Base-by-base conservation (phyloP, 371 early-diverging fungal genomes). In the Saksenaea vasiformis region DNA sequence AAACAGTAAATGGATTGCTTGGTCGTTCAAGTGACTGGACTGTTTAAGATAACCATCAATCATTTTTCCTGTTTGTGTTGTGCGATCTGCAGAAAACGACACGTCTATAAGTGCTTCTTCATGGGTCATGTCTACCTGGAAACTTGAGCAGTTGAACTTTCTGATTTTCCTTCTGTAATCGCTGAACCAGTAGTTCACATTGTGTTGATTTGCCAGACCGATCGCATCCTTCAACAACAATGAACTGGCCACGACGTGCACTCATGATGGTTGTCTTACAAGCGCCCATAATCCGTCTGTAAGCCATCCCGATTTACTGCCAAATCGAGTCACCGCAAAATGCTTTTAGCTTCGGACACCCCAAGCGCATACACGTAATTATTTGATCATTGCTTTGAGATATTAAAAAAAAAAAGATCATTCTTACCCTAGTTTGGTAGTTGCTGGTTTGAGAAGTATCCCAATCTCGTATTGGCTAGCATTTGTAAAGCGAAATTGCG, bases 141-240 rank as follows among this genome's bases (percentile, higher is more conserved):
- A 94, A 95, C 74, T 86, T 88, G 65, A 84, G 64, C 31, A 85
- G 74, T 61, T 86, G 78, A 5, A 83, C 76, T 15, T 65, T 56
- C 31, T 74, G 65, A 17, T 87, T 88, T 10, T 61, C 43, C 0
- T 62, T 63, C 35, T 80, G 61, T 28, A 99, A 79, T 1, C 79
- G 72, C 2, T 84, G 72, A 3, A 86, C 84, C 22, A 98, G 84
- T 27, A 74, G 79, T 44, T 78, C 78, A 65, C 90, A 85, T 78
- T 99, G 95, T 0, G 98, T 97, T 27, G 95, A 90, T 78, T 99
- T 99, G 44, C 99, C 99, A 51, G 92, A 87, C 53, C 97, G 87
- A 83, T 99, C 99, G 60, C 95, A 89, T 44, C 99, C 99, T 80
- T 99, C 99, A 35, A 98, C 72, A n/a, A 95, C 93, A 62, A 99